A percentile compares a stretch with the other conserved stretches of the same genome.
phyloP scores from a whole-genome alignment of 495 filamentous ascomycete genomes.

The Glonium stellatum region DNA sequence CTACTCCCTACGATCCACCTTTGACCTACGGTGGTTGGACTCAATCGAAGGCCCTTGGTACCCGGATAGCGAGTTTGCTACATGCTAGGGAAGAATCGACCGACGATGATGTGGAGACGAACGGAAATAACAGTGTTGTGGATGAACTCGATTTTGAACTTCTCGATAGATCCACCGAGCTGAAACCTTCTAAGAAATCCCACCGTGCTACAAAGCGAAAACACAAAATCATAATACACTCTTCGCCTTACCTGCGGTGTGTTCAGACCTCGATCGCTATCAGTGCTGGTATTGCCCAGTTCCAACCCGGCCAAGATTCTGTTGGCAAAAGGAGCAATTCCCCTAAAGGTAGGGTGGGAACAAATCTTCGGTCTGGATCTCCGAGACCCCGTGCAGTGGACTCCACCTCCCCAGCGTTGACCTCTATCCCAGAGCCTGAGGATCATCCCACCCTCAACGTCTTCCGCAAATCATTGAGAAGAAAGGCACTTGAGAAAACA shows the following conservation, averaged over 20 bases:
- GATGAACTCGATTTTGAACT: conserved; percentile 6
- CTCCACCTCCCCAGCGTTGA: conserved; percentile 17
- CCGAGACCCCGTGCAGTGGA: conserved; percentile 11
- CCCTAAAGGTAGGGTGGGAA: background rate
- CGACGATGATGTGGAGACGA: conserved; percentile 1
- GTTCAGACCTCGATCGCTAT: conserved; percentile 89
- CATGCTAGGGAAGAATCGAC: conserved; percentile 38
- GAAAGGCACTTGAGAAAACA: conserved; percentile 38
- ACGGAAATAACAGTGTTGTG: conserved; percentile 16
- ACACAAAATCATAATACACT: conserved; percentile 80
- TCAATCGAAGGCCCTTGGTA: conserved; percentile 71
- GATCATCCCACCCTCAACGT: conserved; percentile 12
- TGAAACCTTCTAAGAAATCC: background rate
- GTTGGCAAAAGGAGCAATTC: background rate
- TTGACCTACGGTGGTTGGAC: conserved; percentile 92
- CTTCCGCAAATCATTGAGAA: conserved; percentile 6
- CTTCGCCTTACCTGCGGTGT: conserved; percentile 86
- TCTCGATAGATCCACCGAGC: background rate
- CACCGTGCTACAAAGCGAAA: conserved; percentile 36
- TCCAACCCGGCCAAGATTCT: conserved; percentile 29
- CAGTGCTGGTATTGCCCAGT: conserved; percentile 76
- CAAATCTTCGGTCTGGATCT: conserved; percentile 14
- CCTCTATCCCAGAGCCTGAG: conserved; percentile 17
- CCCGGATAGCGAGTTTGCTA: conserved; percentile 70
- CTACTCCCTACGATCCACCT: conserved; percentile 91